Conservation (phyloP, 495 filamentous ascomycete genomes). For the Echria macrotheca region DNA sequence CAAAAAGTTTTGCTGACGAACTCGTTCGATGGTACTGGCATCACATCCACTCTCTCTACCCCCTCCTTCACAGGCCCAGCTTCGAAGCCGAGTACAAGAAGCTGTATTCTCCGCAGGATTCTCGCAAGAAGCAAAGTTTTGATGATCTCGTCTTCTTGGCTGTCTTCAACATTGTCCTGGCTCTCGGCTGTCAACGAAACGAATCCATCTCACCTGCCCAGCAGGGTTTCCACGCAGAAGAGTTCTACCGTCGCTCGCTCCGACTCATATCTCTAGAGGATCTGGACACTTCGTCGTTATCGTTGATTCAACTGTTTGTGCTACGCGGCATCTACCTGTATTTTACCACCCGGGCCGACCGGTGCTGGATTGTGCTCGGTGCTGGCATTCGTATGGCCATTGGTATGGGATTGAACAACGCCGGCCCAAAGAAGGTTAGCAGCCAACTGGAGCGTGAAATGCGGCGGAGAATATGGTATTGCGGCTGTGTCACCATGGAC, state of each 20-base stretch:
- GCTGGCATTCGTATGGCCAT: conserved; percentile 34
- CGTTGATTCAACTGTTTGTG: conserved; percentile 34
- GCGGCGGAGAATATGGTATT: conserved; percentile 34
- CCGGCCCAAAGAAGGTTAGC: conserved; percentile 3
- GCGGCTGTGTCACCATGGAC: conserved; percentile 37
- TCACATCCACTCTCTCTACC: conserved; percentile 31
- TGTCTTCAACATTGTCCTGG: conserved; percentile 35
- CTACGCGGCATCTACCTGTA: conserved; percentile 37
- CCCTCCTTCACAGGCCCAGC: conserved; percentile 32
- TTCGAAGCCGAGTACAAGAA: conserved; percentile 26
- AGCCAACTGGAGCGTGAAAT: conserved; percentile 32
- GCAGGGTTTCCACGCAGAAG: conserved; percentile 21
- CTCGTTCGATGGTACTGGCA: conserved; percentile 34
- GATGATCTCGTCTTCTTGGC: conserved; percentile 29
- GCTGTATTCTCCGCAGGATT: not conserved
- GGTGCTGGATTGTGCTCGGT: conserved; percentile 39
- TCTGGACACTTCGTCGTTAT: conserved; percentile 26
- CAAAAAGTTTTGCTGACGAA: conserved; percentile 28
- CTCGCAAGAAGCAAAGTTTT: not conserved
- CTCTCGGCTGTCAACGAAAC: conserved; percentile 34
- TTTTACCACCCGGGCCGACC: conserved; percentile 29
- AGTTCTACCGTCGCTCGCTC: conserved; percentile 33
- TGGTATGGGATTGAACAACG: conserved; percentile 31
- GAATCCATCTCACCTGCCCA: conserved; percentile 16
- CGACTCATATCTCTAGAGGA: conserved; percentile 30